Evolutionary conservation across 169 alveolate species (phyloP).

Genomic region (Cryptosporidium xiaoi): DNA sequence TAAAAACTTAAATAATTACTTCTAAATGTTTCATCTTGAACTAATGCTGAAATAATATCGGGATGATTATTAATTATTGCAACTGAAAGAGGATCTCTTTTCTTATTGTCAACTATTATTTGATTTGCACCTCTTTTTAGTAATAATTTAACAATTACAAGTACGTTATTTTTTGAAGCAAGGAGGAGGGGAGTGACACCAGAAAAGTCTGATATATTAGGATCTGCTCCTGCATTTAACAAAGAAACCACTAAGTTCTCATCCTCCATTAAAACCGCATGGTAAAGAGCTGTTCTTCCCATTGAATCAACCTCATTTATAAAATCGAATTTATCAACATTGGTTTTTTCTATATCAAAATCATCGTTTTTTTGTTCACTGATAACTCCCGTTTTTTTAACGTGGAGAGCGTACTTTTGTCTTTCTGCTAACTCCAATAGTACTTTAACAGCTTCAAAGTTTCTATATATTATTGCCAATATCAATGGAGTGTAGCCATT

Average conservation of each 20-base stretch:
- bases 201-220: slow-evolving; percentile 55
- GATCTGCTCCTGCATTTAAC: slow-evolving; percentile 62
- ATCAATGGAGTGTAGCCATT: slow-evolving; percentile 63
- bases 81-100: slow-evolving; percentile 55
- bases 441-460: slow-evolving; percentile 67
- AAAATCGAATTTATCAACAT: neutral
- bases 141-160: slow-evolving; percentile 36
- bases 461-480: slow-evolving; percentile 56
- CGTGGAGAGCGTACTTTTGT: slow-evolving; percentile 11
- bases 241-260: slow-evolving; percentile 46
- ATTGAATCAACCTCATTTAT: slow-evolving; percentile 50
- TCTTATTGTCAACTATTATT: slow-evolving; percentile 23
- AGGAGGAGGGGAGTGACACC: slow-evolving; percentile 62
- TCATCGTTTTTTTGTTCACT: neutral
- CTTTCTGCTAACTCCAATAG: slow-evolving; percentile 61
- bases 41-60: slow-evolving; percentile 25
- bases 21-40: slow-evolving; percentile 36
- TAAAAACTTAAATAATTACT: slow-evolving; percentile 49
- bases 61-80: slow-evolving; percentile 56
- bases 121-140: slow-evolving; percentile 57
- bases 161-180: slow-evolving; percentile 35
- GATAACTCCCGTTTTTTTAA: neutral
- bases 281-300: slow-evolving; percentile 68
- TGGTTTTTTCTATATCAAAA: neutral
- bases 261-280: slow-evolving; percentile 70